Evolutionary conservation across 2,329 filamentous ascomycete species (phyloP).

Genomic region (Tolypocladium inflatum): DNA sequence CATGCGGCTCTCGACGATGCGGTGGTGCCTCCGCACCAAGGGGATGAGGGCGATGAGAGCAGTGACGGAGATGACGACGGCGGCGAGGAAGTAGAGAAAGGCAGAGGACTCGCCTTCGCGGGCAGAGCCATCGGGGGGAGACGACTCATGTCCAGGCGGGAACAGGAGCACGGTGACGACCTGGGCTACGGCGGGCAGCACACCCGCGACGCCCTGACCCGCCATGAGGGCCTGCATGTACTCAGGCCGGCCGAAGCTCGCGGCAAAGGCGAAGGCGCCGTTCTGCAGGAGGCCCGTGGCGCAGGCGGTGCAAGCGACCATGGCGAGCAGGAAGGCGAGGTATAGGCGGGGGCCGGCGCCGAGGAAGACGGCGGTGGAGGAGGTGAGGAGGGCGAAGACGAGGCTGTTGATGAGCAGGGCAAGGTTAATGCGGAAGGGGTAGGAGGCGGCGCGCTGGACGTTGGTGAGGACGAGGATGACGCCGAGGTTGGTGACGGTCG

Average conservation of each 20-base stretch:
- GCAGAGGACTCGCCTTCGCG: conserved; percentile 46
- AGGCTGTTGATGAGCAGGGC: conserved; percentile 69
- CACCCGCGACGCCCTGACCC: conserved; percentile 85
- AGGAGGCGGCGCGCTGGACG: conserved; percentile 74
- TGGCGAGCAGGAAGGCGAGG: conserved; percentile 70
- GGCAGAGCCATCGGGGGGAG: conserved; percentile 12
- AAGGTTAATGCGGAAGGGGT: conserved; percentile 73
- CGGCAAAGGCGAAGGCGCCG: conserved; percentile 84
- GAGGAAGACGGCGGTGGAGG: conserved; percentile 66
- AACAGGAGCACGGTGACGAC: conserved; percentile 66
- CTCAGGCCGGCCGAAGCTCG: conserved; percentile 73
- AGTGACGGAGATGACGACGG: conserved; percentile 62
- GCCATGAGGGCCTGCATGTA: conserved; percentile 97
- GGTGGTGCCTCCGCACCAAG: conserved; percentile 53
- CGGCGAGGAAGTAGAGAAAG: conserved; percentile 85
- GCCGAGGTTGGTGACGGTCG: conserved; percentile 71
- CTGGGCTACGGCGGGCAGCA: conserved; percentile 79
- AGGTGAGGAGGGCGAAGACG: conserved; percentile 67
- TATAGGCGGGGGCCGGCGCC: conserved; percentile 55
- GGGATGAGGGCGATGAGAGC: conserved; percentile 68
- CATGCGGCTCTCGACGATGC: conserved; percentile 39
- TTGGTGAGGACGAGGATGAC: conserved; percentile 70
- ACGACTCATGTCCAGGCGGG: conserved; percentile 24
- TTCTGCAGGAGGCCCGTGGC: conserved; percentile 87
- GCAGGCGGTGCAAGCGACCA: conserved; percentile 70